Evolutionary conservation across 768 basidiomycete species (phyloP), one percentile per base, ranked within the genome.

Genomic region (Leccinum disarticulatum): DNA sequence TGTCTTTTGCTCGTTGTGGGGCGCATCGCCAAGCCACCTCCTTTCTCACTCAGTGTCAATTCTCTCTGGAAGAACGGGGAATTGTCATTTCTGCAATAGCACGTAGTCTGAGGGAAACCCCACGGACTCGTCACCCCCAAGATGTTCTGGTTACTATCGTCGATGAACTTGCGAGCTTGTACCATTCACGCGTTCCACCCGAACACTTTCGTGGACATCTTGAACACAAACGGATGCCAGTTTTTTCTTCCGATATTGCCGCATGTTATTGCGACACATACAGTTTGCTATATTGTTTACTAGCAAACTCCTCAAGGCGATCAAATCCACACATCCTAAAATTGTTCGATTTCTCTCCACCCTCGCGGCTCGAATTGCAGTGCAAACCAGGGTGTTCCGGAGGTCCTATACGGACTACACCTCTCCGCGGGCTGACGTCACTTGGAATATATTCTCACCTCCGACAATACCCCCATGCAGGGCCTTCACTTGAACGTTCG

Each of bases 131-230:
- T 52, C 64, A 77, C 2, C 67, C 75, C 15, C 55, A 72, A 6
- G 52, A 55, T 5, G 64, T 76, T 28, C 74, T 76, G n/a, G 58
- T 65, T 25, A 61, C 68, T 5, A 53, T 86, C 27, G 74, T 69
- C 11, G 59, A 76, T n/a, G 67, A 67, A 6, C 66, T 85, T 38
- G 61, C 59, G 48, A 66, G 64, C 2, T 58, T 82, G 35, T 85
- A 81, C 58, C 48, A 61, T 9, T 66, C 66, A 3, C 69, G 64
- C 4, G 62, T 64, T 17, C 80, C 80, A 0, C 68, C 75, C 0
- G 62, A 69, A 60, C 80, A 80, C 56, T 78, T 79, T 63, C 79
- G 78, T 52, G 65, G 69, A 33, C 61, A 68, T n/a, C 66, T 86
- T 35, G 78, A 81, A 11, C 80, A 77, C 48, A 53, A 55, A 10